Conservation (phyloP, 1,284 basidiomycete genomes). For the Naganishia liquefaciens region DNA sequence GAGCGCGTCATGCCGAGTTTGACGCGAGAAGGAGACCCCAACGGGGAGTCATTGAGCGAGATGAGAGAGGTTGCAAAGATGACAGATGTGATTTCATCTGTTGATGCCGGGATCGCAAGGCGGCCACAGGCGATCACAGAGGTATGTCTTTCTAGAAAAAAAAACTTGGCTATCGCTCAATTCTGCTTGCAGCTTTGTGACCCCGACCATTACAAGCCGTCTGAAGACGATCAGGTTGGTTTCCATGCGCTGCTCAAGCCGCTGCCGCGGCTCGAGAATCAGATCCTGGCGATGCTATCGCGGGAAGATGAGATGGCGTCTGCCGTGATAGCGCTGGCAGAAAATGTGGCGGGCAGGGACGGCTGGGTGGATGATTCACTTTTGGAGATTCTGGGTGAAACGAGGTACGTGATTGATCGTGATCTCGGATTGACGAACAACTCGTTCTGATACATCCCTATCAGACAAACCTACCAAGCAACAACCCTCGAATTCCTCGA, state of each 20-base stretch:
- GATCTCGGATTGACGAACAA: not conserved
- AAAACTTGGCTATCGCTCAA: not conserved
- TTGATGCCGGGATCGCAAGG: constrained; percentile 14
- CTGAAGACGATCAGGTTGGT: constrained; percentile 65
- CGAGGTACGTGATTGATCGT: not conserved
- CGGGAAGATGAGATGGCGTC: constrained; percentile 31
- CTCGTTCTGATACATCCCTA: not conserved
- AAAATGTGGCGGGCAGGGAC: not conserved
- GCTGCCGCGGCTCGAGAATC: constrained; percentile 19
- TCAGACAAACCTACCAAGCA: constrained; percentile 24
- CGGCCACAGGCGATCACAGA: constrained; percentile 7
- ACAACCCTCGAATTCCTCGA: constrained; percentile 56
- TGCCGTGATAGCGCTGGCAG: not conserved
- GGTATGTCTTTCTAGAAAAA: not conserved
- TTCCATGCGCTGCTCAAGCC: constrained; percentile 58
- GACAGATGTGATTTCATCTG: not conserved
- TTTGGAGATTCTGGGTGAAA: constrained; percentile 30
- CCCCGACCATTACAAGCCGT: constrained; percentile 50
- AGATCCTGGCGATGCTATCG: constrained; percentile 48
- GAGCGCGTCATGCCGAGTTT: too few species aligned
- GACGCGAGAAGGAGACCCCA: not conserved
- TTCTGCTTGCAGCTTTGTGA: constrained; percentile 48
- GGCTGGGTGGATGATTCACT: constrained; percentile 6
- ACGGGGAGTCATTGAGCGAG: constrained; percentile 33
- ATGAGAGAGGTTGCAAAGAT: constrained; percentile 23